These are phyloP conservation scores for Rubia peregrina DNA, from an alignment of 305 asterid genomes.

Conservation along the genomic window DNA sequence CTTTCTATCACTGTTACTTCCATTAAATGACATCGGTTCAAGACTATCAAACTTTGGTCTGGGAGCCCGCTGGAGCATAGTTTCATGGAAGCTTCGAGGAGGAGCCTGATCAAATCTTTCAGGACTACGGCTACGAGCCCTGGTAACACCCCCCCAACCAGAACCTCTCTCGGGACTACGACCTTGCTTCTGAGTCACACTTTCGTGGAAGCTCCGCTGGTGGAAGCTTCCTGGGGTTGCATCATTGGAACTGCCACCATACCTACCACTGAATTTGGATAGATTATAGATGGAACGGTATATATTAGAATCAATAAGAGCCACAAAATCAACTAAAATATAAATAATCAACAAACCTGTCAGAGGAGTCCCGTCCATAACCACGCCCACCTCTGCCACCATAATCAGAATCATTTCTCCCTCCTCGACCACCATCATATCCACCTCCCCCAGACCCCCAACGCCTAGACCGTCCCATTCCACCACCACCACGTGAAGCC, in stretches of 20 bases:
- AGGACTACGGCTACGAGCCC: slow-evolving; percentile 36
- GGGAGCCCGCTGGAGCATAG: slow-evolving; percentile 29
- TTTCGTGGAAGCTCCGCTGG: slow-evolving; percentile 47
- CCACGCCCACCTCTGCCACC: slow-evolving; percentile 43
- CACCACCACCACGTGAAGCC: slow-evolving; percentile 84
- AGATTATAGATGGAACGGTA: background rate
- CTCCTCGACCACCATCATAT: slow-evolving; percentile 60
- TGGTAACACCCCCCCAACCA: slow-evolving; percentile 37
- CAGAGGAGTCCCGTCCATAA: slow-evolving; percentile 37
- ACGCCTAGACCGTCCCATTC: slow-evolving; percentile 62
- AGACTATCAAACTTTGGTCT: slow-evolving; percentile 9
- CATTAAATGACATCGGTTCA: slow-evolving; percentile 1
- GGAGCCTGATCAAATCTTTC: slow-evolving; percentile 35
- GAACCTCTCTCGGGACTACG: slow-evolving; percentile 40
- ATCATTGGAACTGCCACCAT: slow-evolving; percentile 32
- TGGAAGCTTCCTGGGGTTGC: slow-evolving; percentile 36
- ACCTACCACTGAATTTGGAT: slow-evolving; percentile 27
- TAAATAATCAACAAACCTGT: slow-evolving; percentile 32
- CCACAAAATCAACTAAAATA: background rate
- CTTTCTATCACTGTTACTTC: background rate
- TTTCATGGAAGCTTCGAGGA: slow-evolving; percentile 38
- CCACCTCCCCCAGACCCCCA: slow-evolving; percentile 61
- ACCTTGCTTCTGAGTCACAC: slow-evolving; percentile 28
- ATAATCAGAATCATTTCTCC: slow-evolving; percentile 39
- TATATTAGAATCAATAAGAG: background rate